Evolutionary conservation across 306 rosid genomes (phyloP), one percentile per base, ranked within the genome.

Genomic region (Echinosophora koreensis): DNA sequence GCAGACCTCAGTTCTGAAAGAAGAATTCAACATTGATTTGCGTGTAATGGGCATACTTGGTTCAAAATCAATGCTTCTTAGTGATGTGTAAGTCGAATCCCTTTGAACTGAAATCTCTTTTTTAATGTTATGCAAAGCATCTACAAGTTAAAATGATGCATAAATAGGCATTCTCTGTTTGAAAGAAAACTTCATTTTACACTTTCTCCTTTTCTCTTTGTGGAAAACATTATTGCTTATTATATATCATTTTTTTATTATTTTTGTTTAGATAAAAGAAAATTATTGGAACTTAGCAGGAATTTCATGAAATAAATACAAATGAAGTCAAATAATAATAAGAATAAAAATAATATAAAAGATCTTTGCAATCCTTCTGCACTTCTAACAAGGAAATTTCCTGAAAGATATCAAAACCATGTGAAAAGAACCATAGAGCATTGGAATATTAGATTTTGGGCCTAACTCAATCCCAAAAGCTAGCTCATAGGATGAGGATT

Each of bases 11-110:
- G 71, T 80, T 54, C 89, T 95, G 76, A 95, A 95, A 90, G 97
- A 95, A 89, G 92, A 95, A 70, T 92, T 90, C 54, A 92, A 95
- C 88, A 95, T 95, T 81, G 98, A 92, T 81, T 81, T 95, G 81
- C 98, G 97, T 74, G 98, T 92, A 38, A 60, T 92, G 96, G 98
- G 97, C 87, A 95, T 95, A 73, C 87, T 86, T 71, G 84, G 97
- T 65, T 89, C 96, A 71, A 84, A 82, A 74, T 88, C 85, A 74
- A 95, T 95, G 97, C 87, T 95, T 83, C 87, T 95, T 68, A 88
- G 92, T 74, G 93, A 95, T 56, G 16, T 8, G 98, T 95, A 90
- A 95, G 97, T 92, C 74, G 28, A 75, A 80, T 60, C 3, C 39
- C 28, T 70, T 65, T 30, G 44, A 65, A 61, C 57, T 34, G 59